A percentile compares a stretch with the other conserved stretches of the same genome.
These are phyloP conservation scores for Bremia lactucae DNA, from an alignment of 352 stramenopile species.

Conservation along the genomic window DNA sequence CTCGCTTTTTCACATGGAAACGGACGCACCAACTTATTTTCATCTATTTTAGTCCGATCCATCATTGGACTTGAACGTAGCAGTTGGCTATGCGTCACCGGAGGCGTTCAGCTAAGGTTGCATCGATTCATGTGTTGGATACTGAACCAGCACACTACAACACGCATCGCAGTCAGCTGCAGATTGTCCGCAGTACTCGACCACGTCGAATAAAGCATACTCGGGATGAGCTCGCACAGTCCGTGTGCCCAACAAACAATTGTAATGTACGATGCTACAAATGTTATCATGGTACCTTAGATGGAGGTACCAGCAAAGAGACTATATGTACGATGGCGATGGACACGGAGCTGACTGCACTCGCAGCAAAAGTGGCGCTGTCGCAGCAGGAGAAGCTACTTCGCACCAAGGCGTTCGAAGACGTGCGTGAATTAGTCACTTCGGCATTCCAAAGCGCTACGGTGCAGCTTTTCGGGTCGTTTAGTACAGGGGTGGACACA, in stretches of 20 bases:
- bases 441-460: slow-evolving; percentile 28
- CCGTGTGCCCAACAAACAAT: slow-evolving; percentile 5
- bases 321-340: slow-evolving; percentile 10
- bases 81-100: slow-evolving; percentile 13
- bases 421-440: slow-evolving; percentile 34
- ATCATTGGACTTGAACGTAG: no score
- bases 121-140: slow-evolving; percentile 7
- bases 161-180: slow-evolving; percentile 20
- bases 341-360: slow-evolving; percentile 32
- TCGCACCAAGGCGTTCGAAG: slow-evolving; percentile 28
- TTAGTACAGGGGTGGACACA: slow-evolving; percentile 53
- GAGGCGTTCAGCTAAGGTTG: slow-evolving; percentile 4
- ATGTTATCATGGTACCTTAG: not conserved
- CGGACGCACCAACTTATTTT: no score
- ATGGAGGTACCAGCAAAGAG: not conserved
- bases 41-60: no score
- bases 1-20: no score
- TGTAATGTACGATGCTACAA: slow-evolving; percentile 2
- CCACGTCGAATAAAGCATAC: slow-evolving; percentile 7
- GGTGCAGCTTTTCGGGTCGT: slow-evolving; percentile 62
- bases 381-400: slow-evolving; percentile 30
- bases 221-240: not conserved
- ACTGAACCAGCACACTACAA: not conserved
- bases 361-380: slow-evolving; percentile 36
- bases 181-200: not conserved